phyloP scores from a whole-genome alignment of 257 asterid species.

The Penstemon eatonii region DNA sequence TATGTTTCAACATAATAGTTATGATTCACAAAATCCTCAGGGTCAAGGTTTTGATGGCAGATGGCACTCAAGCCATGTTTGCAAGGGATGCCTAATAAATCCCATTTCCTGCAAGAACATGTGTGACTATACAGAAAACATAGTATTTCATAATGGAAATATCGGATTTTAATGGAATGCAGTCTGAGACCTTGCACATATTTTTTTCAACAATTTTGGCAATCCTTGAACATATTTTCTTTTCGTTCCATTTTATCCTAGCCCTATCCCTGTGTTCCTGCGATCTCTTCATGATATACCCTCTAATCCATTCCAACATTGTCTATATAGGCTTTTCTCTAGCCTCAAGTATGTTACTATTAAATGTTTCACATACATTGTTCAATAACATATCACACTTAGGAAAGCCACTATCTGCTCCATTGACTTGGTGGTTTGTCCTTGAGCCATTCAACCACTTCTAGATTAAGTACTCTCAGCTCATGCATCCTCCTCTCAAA shows the following conservation, averaged over 20 bases:
- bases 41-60: too few species aligned
- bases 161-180: neutral
- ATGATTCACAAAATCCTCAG: neutral
- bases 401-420: neutral
- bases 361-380: constrained; percentile 8
- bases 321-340: neutral
- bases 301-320: neutral
- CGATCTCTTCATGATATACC: neutral
- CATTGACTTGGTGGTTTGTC: neutral
- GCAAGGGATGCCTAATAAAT: neutral
- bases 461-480: neutral
- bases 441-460: neutral
- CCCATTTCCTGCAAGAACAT: constrained; percentile 4
- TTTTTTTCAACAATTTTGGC: neutral
- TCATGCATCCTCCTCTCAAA: neutral
- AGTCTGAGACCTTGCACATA: neutral
- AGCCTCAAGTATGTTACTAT: neutral
- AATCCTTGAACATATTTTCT: neutral
- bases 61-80: neutral
- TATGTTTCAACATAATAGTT: neutral
- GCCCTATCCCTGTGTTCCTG: neutral
- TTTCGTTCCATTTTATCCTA: neutral
- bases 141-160: neutral
- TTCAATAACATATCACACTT: constrained; percentile 12
- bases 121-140: neutral